Conservation (phyloP, 331 rosid genomes). For the Rosa hybrid region DNA sequence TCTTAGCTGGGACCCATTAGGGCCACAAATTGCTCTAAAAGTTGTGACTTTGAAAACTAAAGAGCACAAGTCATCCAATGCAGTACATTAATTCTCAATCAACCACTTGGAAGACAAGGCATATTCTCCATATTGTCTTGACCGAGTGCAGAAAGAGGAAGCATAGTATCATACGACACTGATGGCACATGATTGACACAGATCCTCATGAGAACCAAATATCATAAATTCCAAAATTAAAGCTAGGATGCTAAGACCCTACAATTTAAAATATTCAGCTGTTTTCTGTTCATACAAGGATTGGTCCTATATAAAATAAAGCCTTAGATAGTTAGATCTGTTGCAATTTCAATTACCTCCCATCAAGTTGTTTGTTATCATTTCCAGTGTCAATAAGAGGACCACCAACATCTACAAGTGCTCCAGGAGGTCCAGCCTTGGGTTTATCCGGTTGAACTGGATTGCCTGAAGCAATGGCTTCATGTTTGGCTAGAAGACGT, state of each 20-base stretch:
- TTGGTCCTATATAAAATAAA: conserved; percentile 15
- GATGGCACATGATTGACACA: background rate
- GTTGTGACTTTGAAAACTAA: background rate
- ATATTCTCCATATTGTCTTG: background rate
- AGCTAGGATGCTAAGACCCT: background rate
- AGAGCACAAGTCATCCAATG: background rate
- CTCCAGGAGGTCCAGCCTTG: conserved; percentile 50
- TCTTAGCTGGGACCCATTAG: background rate
- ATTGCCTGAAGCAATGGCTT: conserved; percentile 80
- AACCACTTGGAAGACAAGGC: background rate
- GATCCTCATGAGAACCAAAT: background rate
- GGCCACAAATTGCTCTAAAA: background rate
- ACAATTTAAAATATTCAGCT: background rate
- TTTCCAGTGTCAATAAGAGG: conserved; percentile 86
- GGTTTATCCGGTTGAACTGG: conserved; percentile 51
- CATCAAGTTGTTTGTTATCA: conserved; percentile 50
- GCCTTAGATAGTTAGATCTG: conserved; percentile 1
- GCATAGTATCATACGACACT: background rate
- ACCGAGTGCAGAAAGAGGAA: background rate
- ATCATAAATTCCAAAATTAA: background rate
- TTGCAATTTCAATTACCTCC: conserved; percentile 42
- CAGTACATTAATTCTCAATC: background rate
- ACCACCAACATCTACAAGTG: conserved; percentile 56
- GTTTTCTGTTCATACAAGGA: conserved; percentile 8
- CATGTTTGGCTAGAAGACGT: conserved; percentile 85